Conservation (phyloP, 108 stramenopile genomes). For the Seminavis robusta region DNA sequence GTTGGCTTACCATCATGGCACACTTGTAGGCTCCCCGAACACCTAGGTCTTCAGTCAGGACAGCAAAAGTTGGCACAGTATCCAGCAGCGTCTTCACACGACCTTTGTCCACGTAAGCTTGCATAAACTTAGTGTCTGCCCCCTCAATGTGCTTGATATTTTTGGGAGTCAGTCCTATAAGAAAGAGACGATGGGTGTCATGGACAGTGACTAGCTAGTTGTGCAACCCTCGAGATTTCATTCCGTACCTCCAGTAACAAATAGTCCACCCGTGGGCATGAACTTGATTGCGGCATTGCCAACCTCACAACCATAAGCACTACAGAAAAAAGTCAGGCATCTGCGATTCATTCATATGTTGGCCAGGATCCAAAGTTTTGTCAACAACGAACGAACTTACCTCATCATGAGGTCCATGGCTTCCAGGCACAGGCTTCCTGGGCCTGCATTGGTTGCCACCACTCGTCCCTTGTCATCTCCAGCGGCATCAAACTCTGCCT, state of each 20-base stretch:
- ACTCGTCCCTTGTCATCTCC: constrained; percentile 72
- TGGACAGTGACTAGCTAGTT: no score
- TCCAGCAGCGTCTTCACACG: constrained; percentile 73
- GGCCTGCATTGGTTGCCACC: constrained; percentile 44
- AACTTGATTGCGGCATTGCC: constrained; percentile 87
- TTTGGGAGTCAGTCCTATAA: constrained; percentile 96
- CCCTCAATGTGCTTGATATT: constrained; percentile 70
- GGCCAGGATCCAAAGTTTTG: background rate
- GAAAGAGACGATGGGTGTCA: no score
- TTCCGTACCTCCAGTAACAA: constrained; percentile 95
- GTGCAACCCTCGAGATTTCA: no score
- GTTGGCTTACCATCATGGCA: constrained; percentile 28
- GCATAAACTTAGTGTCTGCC: constrained; percentile 81
- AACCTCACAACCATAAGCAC: constrained; percentile 91
- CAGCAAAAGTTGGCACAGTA: constrained; percentile 83
- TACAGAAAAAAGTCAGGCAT: background rate
- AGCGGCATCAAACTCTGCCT: constrained; percentile 60
- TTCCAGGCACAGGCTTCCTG: constrained; percentile 42
- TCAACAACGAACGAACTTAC: constrained; percentile 19
- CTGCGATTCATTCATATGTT: constrained; percentile 39
- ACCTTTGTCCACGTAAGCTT: constrained; percentile 90
- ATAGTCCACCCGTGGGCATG: constrained; percentile 94
- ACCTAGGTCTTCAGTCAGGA: constrained; percentile 92
- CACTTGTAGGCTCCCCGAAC: constrained; percentile 78
- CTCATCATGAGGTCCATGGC: constrained; percentile 61